Percentiles rank a stretch among this genome's conserved stretches.
Conservation (phyloP, 176 grass and related monocot genomes). For the Leersia perrieri region DNA sequence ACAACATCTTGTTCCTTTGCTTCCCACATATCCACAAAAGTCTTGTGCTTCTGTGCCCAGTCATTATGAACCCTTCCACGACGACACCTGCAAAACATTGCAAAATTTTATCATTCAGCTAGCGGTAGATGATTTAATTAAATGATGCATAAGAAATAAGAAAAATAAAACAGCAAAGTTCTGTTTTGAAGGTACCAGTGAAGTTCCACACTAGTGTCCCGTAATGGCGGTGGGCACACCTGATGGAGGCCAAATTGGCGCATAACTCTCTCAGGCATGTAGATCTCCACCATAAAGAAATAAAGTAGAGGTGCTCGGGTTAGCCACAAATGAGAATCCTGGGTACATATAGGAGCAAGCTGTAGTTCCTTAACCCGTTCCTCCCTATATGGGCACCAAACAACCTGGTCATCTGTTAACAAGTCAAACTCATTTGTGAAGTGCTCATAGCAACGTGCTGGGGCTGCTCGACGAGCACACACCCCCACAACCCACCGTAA, state of each 20-base stretch:
- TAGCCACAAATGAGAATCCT: constrained; percentile 41
- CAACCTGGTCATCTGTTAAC: constrained; percentile 41
- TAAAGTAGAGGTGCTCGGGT: constrained; percentile 42
- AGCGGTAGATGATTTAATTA: not conserved
- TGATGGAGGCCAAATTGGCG: constrained; percentile 42
- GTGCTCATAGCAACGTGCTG: constrained; percentile 49
- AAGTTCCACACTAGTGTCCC: constrained; percentile 37
- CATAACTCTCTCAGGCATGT: constrained; percentile 43
- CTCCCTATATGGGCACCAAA: constrained; percentile 39
- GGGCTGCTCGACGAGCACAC: constrained; percentile 36
- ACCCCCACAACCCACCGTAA: constrained; percentile 34
- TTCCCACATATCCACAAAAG: constrained; percentile 43
- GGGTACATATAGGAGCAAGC: constrained; percentile 44
- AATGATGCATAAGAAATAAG: not conserved
- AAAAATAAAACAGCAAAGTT: not conserved
- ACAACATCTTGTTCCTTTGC: constrained; percentile 28
- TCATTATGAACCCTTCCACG: constrained; percentile 47
- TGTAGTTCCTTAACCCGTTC: constrained; percentile 30
- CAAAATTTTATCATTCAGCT: not conserved
- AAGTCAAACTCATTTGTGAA: constrained; percentile 47
- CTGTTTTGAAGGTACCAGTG: constrained; percentile 26
- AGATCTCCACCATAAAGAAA: constrained; percentile 43
- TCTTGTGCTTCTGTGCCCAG: constrained; percentile 33
- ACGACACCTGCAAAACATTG: constrained; percentile 27
- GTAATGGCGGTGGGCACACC: constrained; percentile 28